These are phyloP conservation scores for Penicillium bovifimosum DNA, from an alignment of 495 filamentous ascomycete species.

Conservation along the genomic window DNA sequence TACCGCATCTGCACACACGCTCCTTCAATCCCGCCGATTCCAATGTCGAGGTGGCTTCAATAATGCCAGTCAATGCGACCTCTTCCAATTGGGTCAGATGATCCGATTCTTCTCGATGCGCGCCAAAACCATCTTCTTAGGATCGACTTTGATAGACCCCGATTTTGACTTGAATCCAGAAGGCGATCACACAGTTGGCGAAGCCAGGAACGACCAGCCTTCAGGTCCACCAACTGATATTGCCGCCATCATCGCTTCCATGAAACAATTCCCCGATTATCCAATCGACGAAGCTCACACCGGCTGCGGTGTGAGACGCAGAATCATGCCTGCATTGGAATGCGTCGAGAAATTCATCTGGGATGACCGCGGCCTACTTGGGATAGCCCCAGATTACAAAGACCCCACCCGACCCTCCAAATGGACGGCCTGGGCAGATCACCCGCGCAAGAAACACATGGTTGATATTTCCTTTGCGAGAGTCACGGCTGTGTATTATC, in stretches of 20 bases:
- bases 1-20: conserved; percentile 7
- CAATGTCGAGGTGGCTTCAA: conserved; percentile 78
- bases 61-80: conserved; percentile 69
- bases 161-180: conserved; percentile 23
- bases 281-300: conserved; percentile 73
- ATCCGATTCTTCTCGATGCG: conserved; percentile 64
- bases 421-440: conserved; percentile 23
- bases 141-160: conserved; percentile 43
- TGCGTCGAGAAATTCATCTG: conserved; percentile 57
- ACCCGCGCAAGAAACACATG: conserved; percentile 12
- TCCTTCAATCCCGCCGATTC: conserved; percentile 25
- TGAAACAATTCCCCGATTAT: conserved; percentile 65
- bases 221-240: conserved; percentile 38
- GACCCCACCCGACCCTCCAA: conserved; percentile 1
- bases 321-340: conserved; percentile 63
- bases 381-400: conserved; percentile 51
- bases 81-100: conserved; percentile 83
- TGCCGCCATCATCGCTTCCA: conserved; percentile 42
- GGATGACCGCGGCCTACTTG: conserved; percentile 60
- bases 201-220: background rate
- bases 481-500: conserved; percentile 22
- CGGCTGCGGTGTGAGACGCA: conserved; percentile 68
- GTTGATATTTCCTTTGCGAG: conserved; percentile 32
- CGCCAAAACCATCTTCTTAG: conserved; percentile 43
- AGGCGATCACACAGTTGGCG: conserved; percentile 2